A percentile compares a stretch with the other conserved stretches of the same genome.
Evolutionary conservation across 2,329 filamentous ascomycete species (phyloP).

Genomic region (Exutisphaerella laricina): DNA sequence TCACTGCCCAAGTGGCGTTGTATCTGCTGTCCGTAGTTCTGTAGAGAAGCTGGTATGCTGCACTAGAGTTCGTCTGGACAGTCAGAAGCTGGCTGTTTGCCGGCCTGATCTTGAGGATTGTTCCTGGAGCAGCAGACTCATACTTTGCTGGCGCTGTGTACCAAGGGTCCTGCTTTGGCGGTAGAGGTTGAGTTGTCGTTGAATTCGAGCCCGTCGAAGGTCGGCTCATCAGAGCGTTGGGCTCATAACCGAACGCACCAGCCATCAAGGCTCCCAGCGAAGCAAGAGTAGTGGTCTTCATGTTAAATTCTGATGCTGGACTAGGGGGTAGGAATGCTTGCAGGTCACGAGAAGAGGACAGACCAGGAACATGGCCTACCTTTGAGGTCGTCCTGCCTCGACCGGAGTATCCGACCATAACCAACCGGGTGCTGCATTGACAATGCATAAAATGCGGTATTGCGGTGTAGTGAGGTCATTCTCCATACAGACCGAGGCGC

Average conservation of each 20-base stretch:
- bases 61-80: slow-evolving; percentile 25
- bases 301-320: background rate
- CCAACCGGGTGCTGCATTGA: background rate
- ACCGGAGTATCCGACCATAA: background rate
- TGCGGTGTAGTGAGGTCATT: slow-evolving; percentile 1
- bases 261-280: background rate
- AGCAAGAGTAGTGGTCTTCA: slow-evolving; percentile 1
- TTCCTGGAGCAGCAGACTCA: slow-evolving; percentile 29
- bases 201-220: slow-evolving; percentile 1
- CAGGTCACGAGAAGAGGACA: background rate
- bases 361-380: background rate
- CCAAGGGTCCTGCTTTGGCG: slow-evolving; percentile 36
- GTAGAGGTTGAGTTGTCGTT: slow-evolving; percentile 18
- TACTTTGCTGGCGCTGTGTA: slow-evolving; percentile 31
- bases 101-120: slow-evolving; percentile 31
- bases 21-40: slow-evolving; percentile 26
- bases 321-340: background rate
- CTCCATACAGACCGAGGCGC: background rate
- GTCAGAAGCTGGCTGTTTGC: slow-evolving; percentile 29
- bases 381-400: background rate
- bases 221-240: background rate
- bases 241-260: background rate
- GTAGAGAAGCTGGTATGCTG: slow-evolving; percentile 29
- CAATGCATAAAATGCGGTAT: slow-evolving; percentile 1
- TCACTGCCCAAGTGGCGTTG: slow-evolving; percentile 26